phyloP scores from a whole-genome alignment of 352 stramenopile species.

The Elongisporangium senticosum region DNA sequence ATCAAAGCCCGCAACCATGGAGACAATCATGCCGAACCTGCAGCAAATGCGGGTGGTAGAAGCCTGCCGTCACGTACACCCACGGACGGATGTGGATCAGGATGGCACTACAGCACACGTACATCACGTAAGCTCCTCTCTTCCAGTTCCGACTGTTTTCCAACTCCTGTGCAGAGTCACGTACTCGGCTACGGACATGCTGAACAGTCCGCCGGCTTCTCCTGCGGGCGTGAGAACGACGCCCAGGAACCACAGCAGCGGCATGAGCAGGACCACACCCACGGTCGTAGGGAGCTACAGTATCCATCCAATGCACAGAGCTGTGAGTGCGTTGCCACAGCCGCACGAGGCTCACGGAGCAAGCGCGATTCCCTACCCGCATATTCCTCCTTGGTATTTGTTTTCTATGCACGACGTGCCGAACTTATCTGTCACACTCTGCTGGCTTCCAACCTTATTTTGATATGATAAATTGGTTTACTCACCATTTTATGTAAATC shows the following conservation, averaged over 20 bases:
- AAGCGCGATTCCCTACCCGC: not conserved
- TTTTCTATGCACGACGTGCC: not conserved
- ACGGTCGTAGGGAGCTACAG: slow-evolving; percentile 66
- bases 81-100: slow-evolving; percentile 81
- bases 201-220: slow-evolving; percentile 61
- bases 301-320: slow-evolving; percentile 2
- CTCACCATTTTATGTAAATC: no score
- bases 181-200: slow-evolving; percentile 77
- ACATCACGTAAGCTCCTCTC: not conserved
- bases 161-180: slow-evolving; percentile 7
- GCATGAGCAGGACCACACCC: slow-evolving; percentile 48
- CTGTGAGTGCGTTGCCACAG: not conserved
- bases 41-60: slow-evolving; percentile 77
- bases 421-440: not conserved
- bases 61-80: slow-evolving; percentile 81
- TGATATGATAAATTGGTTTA: not conserved
- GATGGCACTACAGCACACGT: slow-evolving; percentile 47
- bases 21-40: slow-evolving; percentile 28
- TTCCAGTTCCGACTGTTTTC: not conserved
- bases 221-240: slow-evolving; percentile 64
- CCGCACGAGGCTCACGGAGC: not conserved
- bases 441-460: not conserved
- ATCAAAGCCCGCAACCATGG: not conserved
- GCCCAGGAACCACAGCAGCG: slow-evolving; percentile 68
- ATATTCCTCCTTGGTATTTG: not conserved